phyloP scores from a whole-genome alignment of 768 basidiomycete species.

The Mycena rebaudengoi region DNA sequence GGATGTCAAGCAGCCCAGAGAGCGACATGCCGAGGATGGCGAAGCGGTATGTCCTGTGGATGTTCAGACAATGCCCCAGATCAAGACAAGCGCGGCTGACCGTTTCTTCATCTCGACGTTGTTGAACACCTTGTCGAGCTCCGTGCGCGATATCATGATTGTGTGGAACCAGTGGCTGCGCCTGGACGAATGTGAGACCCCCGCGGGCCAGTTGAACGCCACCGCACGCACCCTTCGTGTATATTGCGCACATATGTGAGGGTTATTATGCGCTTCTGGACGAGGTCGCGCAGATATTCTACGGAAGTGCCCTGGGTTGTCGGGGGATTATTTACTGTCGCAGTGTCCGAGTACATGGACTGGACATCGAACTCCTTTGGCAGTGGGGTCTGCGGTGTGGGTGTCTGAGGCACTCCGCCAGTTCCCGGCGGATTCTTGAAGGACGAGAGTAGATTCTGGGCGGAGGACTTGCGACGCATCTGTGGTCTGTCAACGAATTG shows the following conservation, averaged over 20 bases:
- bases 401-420: constrained; percentile 45
- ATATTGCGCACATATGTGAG: constrained; percentile 86
- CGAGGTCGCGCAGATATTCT: constrained; percentile 80
- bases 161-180: constrained; percentile 91
- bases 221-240: constrained; percentile 78
- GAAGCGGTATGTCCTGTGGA: constrained; percentile 77
- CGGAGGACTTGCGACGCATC: constrained; percentile 88
- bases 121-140: constrained; percentile 79
- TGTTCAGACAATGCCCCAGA: background rate
- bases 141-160: constrained; percentile 76
- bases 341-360: constrained; percentile 62
- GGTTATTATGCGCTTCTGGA: constrained; percentile 86
- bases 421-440: constrained; percentile 56
- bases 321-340: constrained; percentile 29
- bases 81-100: constrained; percentile 48
- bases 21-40: constrained; percentile 89
- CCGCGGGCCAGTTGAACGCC: background rate
- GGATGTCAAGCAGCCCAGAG: constrained; percentile 81
- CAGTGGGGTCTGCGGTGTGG: constrained; percentile 49
- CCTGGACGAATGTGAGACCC: constrained; percentile 44
- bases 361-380: constrained; percentile 79
- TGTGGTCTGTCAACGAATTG: constrained; percentile 1
- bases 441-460: constrained; percentile 81
- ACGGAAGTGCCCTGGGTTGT: constrained; percentile 71
- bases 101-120: constrained; percentile 82